Evolutionary conservation across 1,139 yeast species (phyloP).

Genomic region (Lodderomyces jiufengensis): DNA sequence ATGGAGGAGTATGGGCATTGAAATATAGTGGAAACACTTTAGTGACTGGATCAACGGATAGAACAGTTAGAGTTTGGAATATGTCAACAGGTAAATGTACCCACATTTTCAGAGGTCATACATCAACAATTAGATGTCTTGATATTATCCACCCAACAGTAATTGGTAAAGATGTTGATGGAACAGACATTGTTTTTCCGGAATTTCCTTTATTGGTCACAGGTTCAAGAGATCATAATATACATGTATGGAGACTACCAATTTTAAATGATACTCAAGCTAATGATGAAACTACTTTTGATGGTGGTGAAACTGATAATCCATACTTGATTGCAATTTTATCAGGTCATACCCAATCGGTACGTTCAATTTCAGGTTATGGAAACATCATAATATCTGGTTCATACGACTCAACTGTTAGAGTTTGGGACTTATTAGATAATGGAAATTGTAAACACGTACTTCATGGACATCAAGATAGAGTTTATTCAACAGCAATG

Average conservation of each 20-base stretch:
- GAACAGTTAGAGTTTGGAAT: constrained; percentile 88
- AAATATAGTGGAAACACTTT: constrained; percentile 81
- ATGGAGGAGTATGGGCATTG: constrained; percentile 98
- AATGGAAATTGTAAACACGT: constrained; percentile 72
- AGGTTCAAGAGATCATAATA: constrained; percentile 87
- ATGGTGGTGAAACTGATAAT: constrained; percentile 40
- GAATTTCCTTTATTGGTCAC: constrained; percentile 67
- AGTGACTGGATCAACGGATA: constrained; percentile 89
- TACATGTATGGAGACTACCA: constrained; percentile 88
- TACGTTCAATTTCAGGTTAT: constrained; percentile 81
- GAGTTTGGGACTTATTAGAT: constrained; percentile 84
- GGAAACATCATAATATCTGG: constrained; percentile 87
- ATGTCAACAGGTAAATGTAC: constrained; percentile 71
- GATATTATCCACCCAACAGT: constrained; percentile 73
- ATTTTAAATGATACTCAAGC: constrained; percentile 39
- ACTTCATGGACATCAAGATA: constrained; percentile 78
- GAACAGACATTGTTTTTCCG: constrained; percentile 63
- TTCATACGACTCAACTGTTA: constrained; percentile 83
- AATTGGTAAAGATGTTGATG: constrained; percentile 57
- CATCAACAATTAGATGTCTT: constrained; percentile 87
- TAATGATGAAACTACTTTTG: constrained; percentile 37
- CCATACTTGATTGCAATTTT: constrained; percentile 75
- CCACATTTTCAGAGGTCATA: constrained; percentile 85
- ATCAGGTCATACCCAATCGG: constrained; percentile 83
- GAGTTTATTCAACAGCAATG: constrained; percentile 82